Conservation (phyloP, 129 eudicot genomes). For the Tagetes erecta region DNA sequence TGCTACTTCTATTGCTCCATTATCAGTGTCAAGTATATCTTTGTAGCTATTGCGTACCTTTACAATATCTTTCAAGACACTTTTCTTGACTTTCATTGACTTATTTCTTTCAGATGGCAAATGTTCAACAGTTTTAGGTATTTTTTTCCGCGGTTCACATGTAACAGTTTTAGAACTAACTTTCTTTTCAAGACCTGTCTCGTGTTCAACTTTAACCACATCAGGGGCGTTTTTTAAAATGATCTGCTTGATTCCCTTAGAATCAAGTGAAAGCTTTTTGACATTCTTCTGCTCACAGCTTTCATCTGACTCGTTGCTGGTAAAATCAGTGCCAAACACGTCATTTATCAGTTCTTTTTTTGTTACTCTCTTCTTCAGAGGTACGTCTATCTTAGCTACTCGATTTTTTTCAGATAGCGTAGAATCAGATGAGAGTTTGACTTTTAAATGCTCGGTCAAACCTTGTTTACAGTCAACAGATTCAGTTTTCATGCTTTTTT, state of each 20-base stretch:
- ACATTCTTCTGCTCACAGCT: constrained; percentile 39
- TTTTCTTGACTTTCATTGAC: constrained; percentile 44
- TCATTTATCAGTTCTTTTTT: constrained; percentile 39
- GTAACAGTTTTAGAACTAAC: constrained; percentile 20
- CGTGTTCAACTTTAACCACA: constrained; percentile 34
- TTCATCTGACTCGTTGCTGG: constrained; percentile 38
- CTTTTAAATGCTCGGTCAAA: constrained; percentile 34
- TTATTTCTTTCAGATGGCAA: constrained; percentile 39
- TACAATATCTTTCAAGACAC: constrained; percentile 36
- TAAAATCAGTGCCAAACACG: constrained; percentile 29
- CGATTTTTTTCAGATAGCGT: constrained; percentile 31
- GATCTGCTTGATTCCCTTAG: constrained; percentile 21
- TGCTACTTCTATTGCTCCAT: constrained; percentile 40
- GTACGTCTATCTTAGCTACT: constrained; percentile 40
- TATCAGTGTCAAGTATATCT: constrained; percentile 41
- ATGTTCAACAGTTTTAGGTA: constrained; percentile 18
- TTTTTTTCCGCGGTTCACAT: constrained; percentile 21
- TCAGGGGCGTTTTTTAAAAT: constrained; percentile 39
- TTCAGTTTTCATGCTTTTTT: constrained; percentile 31
- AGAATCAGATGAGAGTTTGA: constrained; percentile 31
- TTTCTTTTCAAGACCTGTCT: constrained; percentile 32
- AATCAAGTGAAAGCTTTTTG: constrained; percentile 45
- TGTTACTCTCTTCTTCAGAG: constrained; percentile 46
- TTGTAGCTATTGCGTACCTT: constrained; percentile 43
- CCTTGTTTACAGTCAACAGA: constrained; percentile 26